Base-by-base conservation (phyloP, 345 rosid species). In the Viola odorata region DNA sequence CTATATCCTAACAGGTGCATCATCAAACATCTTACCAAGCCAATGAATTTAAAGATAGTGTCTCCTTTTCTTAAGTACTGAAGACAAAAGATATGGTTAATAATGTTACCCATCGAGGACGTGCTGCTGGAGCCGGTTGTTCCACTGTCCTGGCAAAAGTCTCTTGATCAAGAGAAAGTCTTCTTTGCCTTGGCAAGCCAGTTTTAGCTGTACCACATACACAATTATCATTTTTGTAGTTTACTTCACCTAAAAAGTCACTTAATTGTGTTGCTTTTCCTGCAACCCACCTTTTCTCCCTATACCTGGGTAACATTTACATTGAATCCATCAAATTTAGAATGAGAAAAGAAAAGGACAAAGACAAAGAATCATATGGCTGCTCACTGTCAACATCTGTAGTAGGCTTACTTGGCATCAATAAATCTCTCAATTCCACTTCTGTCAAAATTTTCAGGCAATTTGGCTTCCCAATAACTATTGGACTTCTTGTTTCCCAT, bases 81-180 rank as follows among this genome's bases (percentile, higher is more conserved):
- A 38, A 39, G 36, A 42, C 36, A 9, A 9, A n/a, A 10, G 5
- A 39, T 14, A 1, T 13, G 9, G 48, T 40, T 40, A 17, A 36
- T 12, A 17, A 4, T 38, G 48, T 44, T 85, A 83, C 91, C 87
- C 75, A 77, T 0, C 85, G 84, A 17, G 65, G 48, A 71, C 80
- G 80, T 48, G 68, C 61, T 41, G 74, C 64, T 16, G 78, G 81
- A 47, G 78, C 73, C 55, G 74, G 58, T 55, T 77, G 70, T 48
- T 49, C 69, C 54, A 70, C 41, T 60, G 78, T 78, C 58, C 77
- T 73, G 5, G 75, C 65, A 70, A 88, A 82, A 62, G 77, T 77
- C 56, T 73, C 83, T 60, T 82, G 89, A 37, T 85, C 96, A 16
- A 85, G 86, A n/a, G 96, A 88, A 40, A 73, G 71, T 69, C 96